Conservation (phyloP, 106 monocot species). For the Dendrobium chrysotoxum region DNA sequence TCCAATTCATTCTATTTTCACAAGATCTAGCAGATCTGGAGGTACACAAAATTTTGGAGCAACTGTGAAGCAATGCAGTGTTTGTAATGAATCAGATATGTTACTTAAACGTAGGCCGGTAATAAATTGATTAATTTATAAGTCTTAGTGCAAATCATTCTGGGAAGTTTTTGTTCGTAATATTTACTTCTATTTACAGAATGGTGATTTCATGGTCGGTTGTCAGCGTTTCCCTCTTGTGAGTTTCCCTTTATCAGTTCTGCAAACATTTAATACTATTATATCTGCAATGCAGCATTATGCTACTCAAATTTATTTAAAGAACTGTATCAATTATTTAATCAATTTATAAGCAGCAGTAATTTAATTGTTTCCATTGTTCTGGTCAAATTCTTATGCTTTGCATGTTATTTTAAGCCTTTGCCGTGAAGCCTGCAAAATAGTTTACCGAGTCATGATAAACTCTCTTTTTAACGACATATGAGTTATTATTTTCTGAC, state of each 20-base stretch:
- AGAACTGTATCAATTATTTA: background rate
- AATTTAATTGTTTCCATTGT: background rate
- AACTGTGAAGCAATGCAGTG: slow-evolving; percentile 53
- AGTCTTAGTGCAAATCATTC: background rate
- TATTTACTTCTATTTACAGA: slow-evolving; percentile 36
- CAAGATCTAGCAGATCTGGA: slow-evolving; percentile 54
- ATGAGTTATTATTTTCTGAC: background rate
- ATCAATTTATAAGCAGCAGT: background rate
- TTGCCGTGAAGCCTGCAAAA: background rate
- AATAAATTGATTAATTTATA: slow-evolving; percentile 12
- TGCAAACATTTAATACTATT: background rate
- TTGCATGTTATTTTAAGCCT: background rate
- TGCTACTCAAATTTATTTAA: background rate
- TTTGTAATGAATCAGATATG: slow-evolving; percentile 84
- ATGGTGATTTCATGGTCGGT: slow-evolving; percentile 92
- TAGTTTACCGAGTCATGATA: background rate
- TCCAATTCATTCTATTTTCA: slow-evolving; percentile 5
- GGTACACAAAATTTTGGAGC: slow-evolving; percentile 34
- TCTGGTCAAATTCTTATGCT: background rate
- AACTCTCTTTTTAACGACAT: background rate
- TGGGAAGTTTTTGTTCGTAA: background rate
- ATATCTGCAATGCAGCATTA: no score
- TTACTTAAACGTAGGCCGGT: slow-evolving; percentile 63
- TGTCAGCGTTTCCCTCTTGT: slow-evolving; percentile 70
- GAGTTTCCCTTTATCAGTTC: slow-evolving; percentile 22